Percentiles rank a stretch among this genome's conserved stretches.
Evolutionary conservation across 371 early-diverging fungal species (phyloP).

Genomic region (Fennellomyces sp.): DNA sequence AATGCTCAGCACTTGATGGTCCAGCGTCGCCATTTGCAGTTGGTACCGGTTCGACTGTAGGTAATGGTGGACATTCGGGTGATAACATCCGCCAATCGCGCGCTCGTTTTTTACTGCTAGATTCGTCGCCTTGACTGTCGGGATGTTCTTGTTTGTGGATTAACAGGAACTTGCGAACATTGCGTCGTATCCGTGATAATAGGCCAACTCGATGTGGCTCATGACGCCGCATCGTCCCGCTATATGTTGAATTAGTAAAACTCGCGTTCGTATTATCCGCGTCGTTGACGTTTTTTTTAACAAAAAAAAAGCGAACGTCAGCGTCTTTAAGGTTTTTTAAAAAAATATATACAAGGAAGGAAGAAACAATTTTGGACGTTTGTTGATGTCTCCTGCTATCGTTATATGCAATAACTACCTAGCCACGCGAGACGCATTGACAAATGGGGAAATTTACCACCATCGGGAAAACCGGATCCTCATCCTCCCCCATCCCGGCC

Average conservation of each 20-base stretch:
- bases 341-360: not conserved
- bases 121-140: not conserved
- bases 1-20: not conserved
- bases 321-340: no score
- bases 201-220: not conserved
- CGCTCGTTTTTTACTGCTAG: not conserved
- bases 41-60: not conserved
- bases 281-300: not conserved
- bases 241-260: not conserved
- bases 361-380: not conserved
- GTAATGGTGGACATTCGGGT: conserved; percentile 8
- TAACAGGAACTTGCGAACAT: not conserved
- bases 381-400: not conserved
- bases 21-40: not conserved
- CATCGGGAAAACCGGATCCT: conserved; percentile 10
- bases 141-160: not conserved
- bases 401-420: conserved; percentile 5
- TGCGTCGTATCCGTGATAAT: not conserved
- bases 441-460: conserved; percentile 4
- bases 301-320: no score
- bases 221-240: not conserved
- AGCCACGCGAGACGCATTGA: conserved; percentile 10
- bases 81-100: conserved; percentile 9
- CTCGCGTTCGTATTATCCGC: not conserved
- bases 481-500: not conserved